phyloP scores from a whole-genome alignment of 2,329 filamentous ascomycete species.

The Venturia effusa region DNA sequence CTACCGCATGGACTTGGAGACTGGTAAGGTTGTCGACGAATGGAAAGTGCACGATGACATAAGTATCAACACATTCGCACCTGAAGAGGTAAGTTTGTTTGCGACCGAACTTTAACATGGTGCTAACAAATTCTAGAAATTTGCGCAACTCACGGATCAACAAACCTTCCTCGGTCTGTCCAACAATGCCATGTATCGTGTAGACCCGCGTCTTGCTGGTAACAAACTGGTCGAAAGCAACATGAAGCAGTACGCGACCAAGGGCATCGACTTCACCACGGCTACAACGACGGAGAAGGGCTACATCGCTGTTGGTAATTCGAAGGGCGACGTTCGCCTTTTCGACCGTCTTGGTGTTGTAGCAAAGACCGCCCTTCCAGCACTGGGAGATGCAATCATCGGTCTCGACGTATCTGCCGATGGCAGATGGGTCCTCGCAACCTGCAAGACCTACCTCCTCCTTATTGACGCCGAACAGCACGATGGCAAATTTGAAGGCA shows the following conservation, averaged over 20 bases:
- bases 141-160: constrained; percentile 90
- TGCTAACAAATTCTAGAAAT: constrained; percentile 53
- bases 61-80: constrained; percentile 79
- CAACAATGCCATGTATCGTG: constrained; percentile 81
- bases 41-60: constrained; percentile 99
- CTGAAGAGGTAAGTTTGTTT: constrained; percentile 55
- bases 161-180: constrained; percentile 93
- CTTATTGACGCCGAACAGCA: constrained; percentile 88
- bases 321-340: constrained; percentile 93
- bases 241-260: constrained; percentile 90
- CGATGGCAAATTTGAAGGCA: constrained; percentile 89
- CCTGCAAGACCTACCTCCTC: constrained; percentile 86
- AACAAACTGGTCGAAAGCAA: constrained; percentile 88
- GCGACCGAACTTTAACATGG: not conserved
- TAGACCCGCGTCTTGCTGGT: constrained; percentile 82
- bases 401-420: constrained; percentile 93
- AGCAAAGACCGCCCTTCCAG: constrained; percentile 93
- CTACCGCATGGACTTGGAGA: constrained; percentile 95
- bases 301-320: constrained; percentile 91
- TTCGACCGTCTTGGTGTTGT: constrained; percentile 96
- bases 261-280: constrained; percentile 86
- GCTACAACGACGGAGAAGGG: constrained; percentile 92
- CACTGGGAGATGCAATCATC: constrained; percentile 87
- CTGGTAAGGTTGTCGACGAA: constrained; percentile 95
- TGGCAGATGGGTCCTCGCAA: constrained; percentile 89